Conservation (phyloP, 305 asterid genomes). For the Plantago coronopus region DNA sequence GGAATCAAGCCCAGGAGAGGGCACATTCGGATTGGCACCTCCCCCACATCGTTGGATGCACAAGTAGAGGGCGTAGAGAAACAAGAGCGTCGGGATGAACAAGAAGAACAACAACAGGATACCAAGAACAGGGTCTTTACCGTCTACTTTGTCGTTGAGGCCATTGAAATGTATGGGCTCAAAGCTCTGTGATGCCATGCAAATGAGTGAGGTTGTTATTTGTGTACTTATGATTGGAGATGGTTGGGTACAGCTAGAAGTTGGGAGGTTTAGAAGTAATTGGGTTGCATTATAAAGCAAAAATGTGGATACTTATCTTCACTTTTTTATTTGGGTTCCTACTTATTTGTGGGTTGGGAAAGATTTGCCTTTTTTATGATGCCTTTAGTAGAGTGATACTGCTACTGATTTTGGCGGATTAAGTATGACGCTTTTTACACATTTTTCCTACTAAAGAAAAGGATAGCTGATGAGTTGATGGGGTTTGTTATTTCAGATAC, state of each 20-base stretch:
- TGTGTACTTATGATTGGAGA: no score
- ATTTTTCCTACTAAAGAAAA: no score
- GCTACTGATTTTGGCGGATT: no score
- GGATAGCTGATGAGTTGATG: no score
- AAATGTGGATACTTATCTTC: not conserved
- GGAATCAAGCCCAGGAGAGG: slow-evolving; percentile 32
- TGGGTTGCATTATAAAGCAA: no score
- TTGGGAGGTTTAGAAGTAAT: no score
- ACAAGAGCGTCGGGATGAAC: slow-evolving; percentile 27
- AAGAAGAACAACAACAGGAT: slow-evolving; percentile 29
- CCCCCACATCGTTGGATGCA: slow-evolving; percentile 26
- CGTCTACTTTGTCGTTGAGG: slow-evolving; percentile 20
- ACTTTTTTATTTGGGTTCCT: not conserved
- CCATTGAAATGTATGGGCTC: slow-evolving; percentile 23
- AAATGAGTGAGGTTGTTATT: not conserved
- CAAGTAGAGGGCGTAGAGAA: slow-evolving; percentile 27
- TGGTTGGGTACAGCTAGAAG: no score
- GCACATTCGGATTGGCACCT: slow-evolving; percentile 5
- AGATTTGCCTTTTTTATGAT: no score
- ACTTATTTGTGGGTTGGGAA: no score
- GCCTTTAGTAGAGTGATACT: no score
- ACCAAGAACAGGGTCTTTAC: slow-evolving; percentile 29
- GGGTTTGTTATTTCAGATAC: no score
- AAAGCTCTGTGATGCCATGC: slow-evolving; percentile 36
- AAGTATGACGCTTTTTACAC: no score